A percentile compares a stretch with the other conserved stretches of the same genome.
phyloP scores from a whole-genome alignment of 2,329 filamentous ascomycete genomes.

The Alternaria ventricosa region DNA sequence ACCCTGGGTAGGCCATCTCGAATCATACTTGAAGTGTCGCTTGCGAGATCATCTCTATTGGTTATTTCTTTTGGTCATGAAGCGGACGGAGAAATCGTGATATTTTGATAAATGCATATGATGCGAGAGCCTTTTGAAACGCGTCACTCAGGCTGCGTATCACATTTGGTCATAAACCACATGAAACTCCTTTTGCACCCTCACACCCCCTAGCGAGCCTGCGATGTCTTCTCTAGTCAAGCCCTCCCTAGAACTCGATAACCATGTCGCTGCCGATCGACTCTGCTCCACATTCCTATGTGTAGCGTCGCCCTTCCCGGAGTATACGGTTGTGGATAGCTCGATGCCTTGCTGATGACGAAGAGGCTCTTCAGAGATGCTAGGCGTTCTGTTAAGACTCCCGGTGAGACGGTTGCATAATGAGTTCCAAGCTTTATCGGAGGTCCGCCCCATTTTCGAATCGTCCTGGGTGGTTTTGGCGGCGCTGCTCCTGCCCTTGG shows the following conservation, averaged over 20 bases:
- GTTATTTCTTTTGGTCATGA: neutral
- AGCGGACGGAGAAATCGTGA: neutral
- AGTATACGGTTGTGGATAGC: conserved; percentile 10
- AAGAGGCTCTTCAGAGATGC: conserved; percentile 9
- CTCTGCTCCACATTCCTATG: neutral
- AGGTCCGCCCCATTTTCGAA: neutral
- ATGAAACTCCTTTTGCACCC: neutral
- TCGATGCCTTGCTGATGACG: conserved; percentile 12
- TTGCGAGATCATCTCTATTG: neutral
- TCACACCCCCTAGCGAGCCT: neutral
- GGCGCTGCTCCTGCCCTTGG: conserved; percentile 1
- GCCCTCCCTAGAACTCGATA: neutral
- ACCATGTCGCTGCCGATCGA: neutral
- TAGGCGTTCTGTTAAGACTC: neutral
- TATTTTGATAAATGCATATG: neutral
- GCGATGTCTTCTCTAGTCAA: neutral
- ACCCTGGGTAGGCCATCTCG: neutral
- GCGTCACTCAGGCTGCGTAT: neutral
- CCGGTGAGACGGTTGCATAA: neutral
- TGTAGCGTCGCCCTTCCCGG: neutral
- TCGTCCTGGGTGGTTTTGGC: neutral
- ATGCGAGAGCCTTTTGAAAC: neutral
- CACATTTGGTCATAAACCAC: neutral
- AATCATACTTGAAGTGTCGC: neutral
- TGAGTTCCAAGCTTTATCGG: neutral